Conservation (phyloP, 805 yeast species). For the Zygosaccharomyces siamensis region DNA sequence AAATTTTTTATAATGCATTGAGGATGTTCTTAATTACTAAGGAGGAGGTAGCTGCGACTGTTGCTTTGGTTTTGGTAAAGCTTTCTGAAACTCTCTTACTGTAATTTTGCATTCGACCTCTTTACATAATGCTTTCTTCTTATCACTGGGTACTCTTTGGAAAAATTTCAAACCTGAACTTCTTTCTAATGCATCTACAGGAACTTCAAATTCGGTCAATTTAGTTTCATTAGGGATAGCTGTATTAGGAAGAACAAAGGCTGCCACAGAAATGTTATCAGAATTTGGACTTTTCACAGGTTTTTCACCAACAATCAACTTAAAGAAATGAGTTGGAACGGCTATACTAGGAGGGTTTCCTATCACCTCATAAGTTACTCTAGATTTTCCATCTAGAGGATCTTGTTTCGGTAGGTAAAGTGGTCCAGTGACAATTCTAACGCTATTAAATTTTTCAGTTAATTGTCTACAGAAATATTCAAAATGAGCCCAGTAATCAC, state of each 20-base stretch:
- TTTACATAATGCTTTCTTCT: conserved; percentile 62
- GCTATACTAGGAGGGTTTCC: conserved; percentile 96
- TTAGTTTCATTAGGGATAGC: conserved; percentile 66
- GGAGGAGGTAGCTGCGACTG: conserved; percentile 22
- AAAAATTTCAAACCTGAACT: conserved; percentile 81
- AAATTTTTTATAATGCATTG: not conserved
- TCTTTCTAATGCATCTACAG: conserved; percentile 83
- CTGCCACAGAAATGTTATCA: conserved; percentile 64
- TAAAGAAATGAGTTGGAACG: conserved; percentile 96
- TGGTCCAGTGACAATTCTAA: conserved; percentile 91
- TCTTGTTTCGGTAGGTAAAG: conserved; percentile 75
- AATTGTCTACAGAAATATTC: conserved; percentile 83
- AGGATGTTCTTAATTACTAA: conserved; percentile 3
- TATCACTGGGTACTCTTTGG: conserved; percentile 55
- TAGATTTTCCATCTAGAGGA: conserved; percentile 72
- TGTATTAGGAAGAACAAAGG: conserved; percentile 92
- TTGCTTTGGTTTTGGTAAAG: conserved; percentile 28
- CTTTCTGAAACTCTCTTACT: conserved; percentile 44
- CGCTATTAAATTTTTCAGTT: conserved; percentile 64
- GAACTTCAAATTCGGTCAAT: conserved; percentile 74
- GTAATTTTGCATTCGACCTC: conserved; percentile 76
- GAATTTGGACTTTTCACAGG: conserved; percentile 36
- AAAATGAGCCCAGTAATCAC: conserved; percentile 97
- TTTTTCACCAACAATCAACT: conserved; percentile 79
- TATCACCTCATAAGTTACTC: conserved; percentile 84